Percentiles rank a stretch among this genome's conserved stretches.
phyloP scores from a whole-genome alignment of 139 green algal genomes.

The Chlamydomonas asymmetrica region DNA sequence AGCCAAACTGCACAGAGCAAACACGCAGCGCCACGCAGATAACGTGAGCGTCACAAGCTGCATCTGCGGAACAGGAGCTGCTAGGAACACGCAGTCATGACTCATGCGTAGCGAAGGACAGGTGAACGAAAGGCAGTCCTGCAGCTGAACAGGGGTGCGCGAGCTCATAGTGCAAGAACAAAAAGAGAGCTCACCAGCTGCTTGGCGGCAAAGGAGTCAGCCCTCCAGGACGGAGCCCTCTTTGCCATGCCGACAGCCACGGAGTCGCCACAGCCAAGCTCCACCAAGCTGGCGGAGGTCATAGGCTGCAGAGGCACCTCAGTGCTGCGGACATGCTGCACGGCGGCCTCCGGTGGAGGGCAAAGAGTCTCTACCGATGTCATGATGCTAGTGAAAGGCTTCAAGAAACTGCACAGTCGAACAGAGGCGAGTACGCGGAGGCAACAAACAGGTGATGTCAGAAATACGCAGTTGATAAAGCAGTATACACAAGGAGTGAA shows the following conservation, averaged over 20 bases:
- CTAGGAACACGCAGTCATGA: too few relatives aligned
- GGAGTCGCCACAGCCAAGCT: background rate
- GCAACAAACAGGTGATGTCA: too few relatives aligned
- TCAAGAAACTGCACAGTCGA: too few relatives aligned
- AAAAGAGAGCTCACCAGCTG: too few relatives aligned
- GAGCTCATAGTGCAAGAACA: background rate
- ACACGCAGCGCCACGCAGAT: background rate
- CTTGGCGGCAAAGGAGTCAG: constrained; percentile 1
- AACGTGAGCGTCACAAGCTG: background rate
- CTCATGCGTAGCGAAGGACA: background rate
- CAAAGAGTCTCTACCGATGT: constrained; percentile 26
- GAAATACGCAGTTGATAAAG: too few relatives aligned
- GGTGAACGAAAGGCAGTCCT: background rate
- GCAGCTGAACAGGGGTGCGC: background rate
- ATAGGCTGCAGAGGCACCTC: constrained; percentile 12
- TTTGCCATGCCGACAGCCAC: constrained; percentile 5
- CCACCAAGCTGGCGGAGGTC: too few relatives aligned
- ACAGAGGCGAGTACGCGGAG: too few relatives aligned
- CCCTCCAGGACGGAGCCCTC: background rate
- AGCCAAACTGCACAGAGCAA: constrained; percentile 2
- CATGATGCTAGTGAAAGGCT: too few relatives aligned
- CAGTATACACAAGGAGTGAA: too few relatives aligned
- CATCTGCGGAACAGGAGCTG: background rate
- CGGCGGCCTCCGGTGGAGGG: constrained; percentile 19
- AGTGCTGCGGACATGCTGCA: constrained; percentile 15